These are phyloP conservation scores for Trichoderma lentiforme DNA, from an alignment of 2,329 filamentous ascomycete genomes.

Conservation along the genomic window DNA sequence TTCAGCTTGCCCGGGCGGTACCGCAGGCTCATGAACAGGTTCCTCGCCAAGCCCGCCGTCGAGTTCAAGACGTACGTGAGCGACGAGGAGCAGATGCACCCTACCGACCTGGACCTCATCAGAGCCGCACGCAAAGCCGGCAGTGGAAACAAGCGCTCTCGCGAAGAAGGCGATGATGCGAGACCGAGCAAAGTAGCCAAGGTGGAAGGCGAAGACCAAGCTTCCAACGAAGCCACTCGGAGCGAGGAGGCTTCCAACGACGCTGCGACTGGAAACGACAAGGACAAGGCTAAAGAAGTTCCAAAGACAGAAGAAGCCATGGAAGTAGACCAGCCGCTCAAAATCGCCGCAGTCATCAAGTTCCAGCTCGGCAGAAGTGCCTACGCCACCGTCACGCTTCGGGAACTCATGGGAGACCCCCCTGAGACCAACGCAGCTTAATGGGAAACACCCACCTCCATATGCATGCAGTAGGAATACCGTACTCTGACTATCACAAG, in stretches of 20 bases:
- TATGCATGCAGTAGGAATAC: neutral
- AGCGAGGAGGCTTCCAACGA: neutral
- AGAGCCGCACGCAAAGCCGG: constrained; percentile 30
- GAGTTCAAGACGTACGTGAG: constrained; percentile 68
- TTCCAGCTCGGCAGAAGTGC: constrained; percentile 75
- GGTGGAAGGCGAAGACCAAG: neutral
- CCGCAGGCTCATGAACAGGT: constrained; percentile 74
- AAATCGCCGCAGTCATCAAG: constrained; percentile 67
- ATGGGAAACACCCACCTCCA: neutral
- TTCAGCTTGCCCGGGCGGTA: constrained; percentile 87
- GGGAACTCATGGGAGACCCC: constrained; percentile 66
- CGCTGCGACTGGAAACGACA: neutral
- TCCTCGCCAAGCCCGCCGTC: constrained; percentile 61
- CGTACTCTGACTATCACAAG: neutral
- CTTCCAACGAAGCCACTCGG: neutral
- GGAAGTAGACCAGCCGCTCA: constrained; percentile 31
- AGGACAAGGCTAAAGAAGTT: neutral
- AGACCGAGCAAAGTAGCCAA: constrained; percentile 23
- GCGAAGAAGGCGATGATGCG: constrained; percentile 19
- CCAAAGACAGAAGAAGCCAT: constrained; percentile 20
- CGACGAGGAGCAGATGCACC: constrained; percentile 78
- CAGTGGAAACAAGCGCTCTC: constrained; percentile 19
- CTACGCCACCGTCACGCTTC: constrained; percentile 79
- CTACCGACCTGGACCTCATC: constrained; percentile 77
- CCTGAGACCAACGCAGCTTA: constrained; percentile 23